Base-by-base conservation (phyloP, 106 monocot genomes). In the Iris macrosiphon region DNA sequence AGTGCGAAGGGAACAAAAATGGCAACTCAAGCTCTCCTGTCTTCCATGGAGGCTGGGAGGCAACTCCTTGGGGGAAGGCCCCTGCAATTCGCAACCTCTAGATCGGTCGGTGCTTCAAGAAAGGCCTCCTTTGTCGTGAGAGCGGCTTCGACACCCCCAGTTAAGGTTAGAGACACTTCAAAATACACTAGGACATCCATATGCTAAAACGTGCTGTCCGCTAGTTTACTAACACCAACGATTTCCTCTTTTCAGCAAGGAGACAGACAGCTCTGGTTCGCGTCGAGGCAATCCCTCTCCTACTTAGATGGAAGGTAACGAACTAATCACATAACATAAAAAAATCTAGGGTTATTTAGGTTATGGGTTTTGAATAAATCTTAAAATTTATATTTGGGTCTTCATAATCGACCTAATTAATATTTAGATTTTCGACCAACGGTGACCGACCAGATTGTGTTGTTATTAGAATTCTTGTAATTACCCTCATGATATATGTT, bases 291-390 rank as follows among this genome's bases (percentile, higher is more conserved):
- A 49, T 89, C 89, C 20, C 86, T 96, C 41, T 53, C 79, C 24
- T 96, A 96, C 66, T 63, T 96, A 30, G 95, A 96, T 59, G 95
- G 95, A 59, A 95, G 85, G 93, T 94, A 71, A 60, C n/a, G 3
- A 21, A 50, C 9, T 8, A 35, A n/a, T n/a, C n/a, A n/a, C n/a
- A n/a, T n/a, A n/a, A n/a, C n/a, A n/a, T n/a, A n/a, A n/a, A n/a
- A n/a, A n/a, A n/a, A n/a, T n/a, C n/a, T n/a, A n/a, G n/a, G n/a
- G n/a, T n/a, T n/a, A n/a, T n/a, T n/a, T n/a, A n/a, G n/a, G n/a
- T n/a, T n/a, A n/a, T n/a, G n/a, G n/a, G n/a, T n/a, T n/a, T n/a
- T n/a, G n/a, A n/a, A n/a, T n/a, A n/a, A n/a, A n/a, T n/a, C n/a
- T n/a, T n/a, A n/a, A n/a, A n/a, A n/a, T n/a, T n/a, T n/a, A n/a